Percentiles rank a stretch among this genome's conserved stretches.
phyloP scores from a whole-genome alignment of 2,329 filamentous ascomycete genomes.

The Tolypocladium ophioglossoides region DNA sequence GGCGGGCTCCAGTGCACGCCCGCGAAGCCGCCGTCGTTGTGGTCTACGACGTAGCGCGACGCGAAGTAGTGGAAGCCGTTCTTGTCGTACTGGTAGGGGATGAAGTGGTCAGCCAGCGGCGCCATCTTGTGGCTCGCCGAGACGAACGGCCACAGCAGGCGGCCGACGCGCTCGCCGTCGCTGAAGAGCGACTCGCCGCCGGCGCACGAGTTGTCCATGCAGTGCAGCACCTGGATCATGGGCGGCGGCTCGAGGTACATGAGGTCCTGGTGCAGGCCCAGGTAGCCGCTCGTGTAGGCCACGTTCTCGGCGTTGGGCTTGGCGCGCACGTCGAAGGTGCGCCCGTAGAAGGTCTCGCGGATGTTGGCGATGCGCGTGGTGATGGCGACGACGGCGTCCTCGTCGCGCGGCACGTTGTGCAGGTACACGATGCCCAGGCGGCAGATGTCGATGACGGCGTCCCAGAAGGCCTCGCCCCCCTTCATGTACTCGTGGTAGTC shows the following conservation, averaged over 20 bases:
- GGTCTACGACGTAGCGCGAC: constrained; percentile 41
- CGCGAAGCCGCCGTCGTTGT: constrained; percentile 11
- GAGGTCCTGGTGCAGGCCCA: constrained; percentile 89
- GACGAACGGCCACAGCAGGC: constrained; percentile 18
- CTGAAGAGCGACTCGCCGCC: constrained; percentile 84
- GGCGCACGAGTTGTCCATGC: constrained; percentile 65
- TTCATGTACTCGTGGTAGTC: constrained; percentile 64
- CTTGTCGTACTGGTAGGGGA: constrained; percentile 63
- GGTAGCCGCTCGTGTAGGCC: constrained; percentile 72
- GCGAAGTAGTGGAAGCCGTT: constrained; percentile 52
- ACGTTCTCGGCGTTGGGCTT: constrained; percentile 82
- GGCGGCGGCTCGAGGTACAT: constrained; percentile 76
- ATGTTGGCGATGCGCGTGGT: constrained; percentile 65
- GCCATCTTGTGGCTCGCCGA: constrained; percentile 1
- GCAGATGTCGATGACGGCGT: constrained; percentile 51
- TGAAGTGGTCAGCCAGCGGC: constrained; percentile 8
- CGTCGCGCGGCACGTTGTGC: constrained; percentile 58
- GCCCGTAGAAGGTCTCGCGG: constrained; percentile 83
- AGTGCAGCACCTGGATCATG: constrained; percentile 80
- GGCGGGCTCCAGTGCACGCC: constrained; percentile 60
- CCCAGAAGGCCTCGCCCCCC: constrained; percentile 42
- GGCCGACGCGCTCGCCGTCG: constrained; percentile 56
- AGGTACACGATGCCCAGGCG: constrained; percentile 68
- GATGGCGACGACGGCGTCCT: constrained; percentile 55
- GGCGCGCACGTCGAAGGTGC: constrained; percentile 79